Evolutionary conservation across 345 rosid species (phyloP).

Genomic region (Firmiana major): DNA sequence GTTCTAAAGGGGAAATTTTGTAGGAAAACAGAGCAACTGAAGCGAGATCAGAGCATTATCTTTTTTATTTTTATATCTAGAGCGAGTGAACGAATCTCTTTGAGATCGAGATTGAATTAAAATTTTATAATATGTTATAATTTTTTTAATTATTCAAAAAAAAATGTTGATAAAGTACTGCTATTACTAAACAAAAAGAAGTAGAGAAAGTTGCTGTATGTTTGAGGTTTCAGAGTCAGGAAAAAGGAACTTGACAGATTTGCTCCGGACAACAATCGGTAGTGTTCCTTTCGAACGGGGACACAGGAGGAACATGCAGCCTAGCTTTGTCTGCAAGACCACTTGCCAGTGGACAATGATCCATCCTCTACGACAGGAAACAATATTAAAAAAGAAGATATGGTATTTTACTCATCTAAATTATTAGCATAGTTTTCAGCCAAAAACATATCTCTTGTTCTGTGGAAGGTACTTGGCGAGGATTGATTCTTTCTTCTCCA

Average conservation of each 20-base stretch:
- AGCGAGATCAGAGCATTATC: no score
- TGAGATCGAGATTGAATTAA: no score
- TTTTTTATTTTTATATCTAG: no score
- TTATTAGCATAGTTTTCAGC: neutral
- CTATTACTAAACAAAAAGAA: neutral
- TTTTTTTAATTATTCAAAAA: no score
- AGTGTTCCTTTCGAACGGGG: neutral
- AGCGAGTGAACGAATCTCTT: no score
- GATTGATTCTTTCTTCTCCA: no score
- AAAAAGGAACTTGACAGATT: neutral
- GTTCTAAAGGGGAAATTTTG: neutral
- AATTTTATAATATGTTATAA: no score
- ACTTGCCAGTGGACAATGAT: neutral
- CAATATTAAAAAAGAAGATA: no score
- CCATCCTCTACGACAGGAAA: neutral
- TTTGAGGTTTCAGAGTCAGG: neutral
- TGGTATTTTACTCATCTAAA: no score
- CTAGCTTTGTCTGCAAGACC: neutral
- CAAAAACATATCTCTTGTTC: no score
- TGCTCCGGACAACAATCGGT: neutral
- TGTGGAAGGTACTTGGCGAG: no score
- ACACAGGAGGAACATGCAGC: neutral
- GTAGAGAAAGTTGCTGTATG: neutral
- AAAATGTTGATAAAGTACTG: no score
- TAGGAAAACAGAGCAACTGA: neutral